A percentile compares a stretch with the other conserved stretches of the same genome.
phyloP scores from a whole-genome alignment of 176 grass and related monocot genomes.

The Rhynchospora pubera region DNA sequence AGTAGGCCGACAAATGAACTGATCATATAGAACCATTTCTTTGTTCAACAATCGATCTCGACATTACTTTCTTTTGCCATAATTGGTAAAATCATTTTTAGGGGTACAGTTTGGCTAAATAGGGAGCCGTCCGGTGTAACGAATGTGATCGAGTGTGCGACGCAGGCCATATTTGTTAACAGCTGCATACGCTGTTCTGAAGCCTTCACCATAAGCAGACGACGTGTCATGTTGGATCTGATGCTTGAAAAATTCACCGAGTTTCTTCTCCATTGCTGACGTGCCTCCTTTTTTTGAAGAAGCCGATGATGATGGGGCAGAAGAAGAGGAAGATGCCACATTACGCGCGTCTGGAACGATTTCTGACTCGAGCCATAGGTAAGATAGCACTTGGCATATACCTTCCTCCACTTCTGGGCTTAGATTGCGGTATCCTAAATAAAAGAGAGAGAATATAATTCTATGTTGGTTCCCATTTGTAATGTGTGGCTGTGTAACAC shows the following conservation, averaged over 20 bases:
- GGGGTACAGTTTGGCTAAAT: conserved; percentile 24
- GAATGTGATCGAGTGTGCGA: conserved; percentile 68
- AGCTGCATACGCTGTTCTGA: conserved; percentile 66
- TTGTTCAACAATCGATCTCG: not conserved
- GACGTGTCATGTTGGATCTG: conserved; percentile 87
- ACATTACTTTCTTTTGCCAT: not conserved
- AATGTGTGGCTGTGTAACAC: not conserved
- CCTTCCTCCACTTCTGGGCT: conserved; percentile 71
- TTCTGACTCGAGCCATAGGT: conserved; percentile 94
- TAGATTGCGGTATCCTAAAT: conserved; percentile 70
- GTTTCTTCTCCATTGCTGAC: conserved; percentile 87
- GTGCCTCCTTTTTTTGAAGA: conserved; percentile 79
- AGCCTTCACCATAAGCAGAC: conserved; percentile 71
- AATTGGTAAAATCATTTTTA: not conserved
- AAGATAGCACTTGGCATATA: conserved; percentile 90
- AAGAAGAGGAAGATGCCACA: conserved; percentile 29
- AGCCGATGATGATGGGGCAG: conserved; percentile 47
- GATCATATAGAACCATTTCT: not conserved
- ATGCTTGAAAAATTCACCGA: conserved; percentile 93
- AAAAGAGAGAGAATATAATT: not conserved
- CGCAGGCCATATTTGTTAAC: conserved; percentile 75
- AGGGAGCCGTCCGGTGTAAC: conserved; percentile 44
- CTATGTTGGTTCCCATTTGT: not conserved
- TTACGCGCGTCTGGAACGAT: conserved; percentile 50
- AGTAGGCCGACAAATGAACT: not conserved